Percentiles rank a stretch among this genome's conserved stretches.
phyloP scores from a whole-genome alignment of 306 rosid genomes.

The Delonix regia region DNA sequence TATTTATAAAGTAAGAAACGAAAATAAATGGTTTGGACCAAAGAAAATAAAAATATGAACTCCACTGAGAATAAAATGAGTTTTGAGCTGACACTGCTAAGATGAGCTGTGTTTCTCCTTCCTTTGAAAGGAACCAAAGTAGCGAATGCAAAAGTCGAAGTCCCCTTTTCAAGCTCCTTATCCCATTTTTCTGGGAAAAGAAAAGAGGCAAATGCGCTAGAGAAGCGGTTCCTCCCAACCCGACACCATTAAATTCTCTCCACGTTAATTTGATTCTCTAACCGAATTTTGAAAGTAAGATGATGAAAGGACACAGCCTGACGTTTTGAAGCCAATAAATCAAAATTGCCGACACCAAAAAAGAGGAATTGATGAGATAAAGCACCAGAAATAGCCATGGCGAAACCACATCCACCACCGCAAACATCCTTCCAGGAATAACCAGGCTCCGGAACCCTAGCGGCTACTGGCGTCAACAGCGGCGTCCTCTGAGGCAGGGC shows the following conservation, averaged over 20 bases:
- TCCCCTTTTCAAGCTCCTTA: slow-evolving; percentile 1
- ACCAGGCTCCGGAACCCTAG: slow-evolving; percentile 41
- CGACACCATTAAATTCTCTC: neutral
- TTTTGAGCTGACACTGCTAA: slow-evolving; percentile 16
- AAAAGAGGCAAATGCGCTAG: slow-evolving; percentile 5
- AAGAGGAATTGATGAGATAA: neutral
- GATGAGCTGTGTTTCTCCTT: neutral
- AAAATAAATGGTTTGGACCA: neutral
- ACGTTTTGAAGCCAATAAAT: neutral
- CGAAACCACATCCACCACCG: slow-evolving; percentile 87
- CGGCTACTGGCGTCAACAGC: slow-evolving; percentile 56
- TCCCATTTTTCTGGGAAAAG: slow-evolving; percentile 33
- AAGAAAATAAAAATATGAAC: neutral
- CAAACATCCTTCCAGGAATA: slow-evolving; percentile 63
- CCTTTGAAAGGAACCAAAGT: neutral
- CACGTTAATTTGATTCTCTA: neutral
- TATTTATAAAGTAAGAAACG: neutral
- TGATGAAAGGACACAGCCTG: neutral
- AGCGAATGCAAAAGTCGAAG: neutral
- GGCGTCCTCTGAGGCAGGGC: slow-evolving; percentile 79
- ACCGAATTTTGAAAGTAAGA: neutral
- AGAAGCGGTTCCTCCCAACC: neutral
- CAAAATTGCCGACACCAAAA: neutral
- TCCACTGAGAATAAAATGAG: neutral
- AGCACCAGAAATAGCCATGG: slow-evolving; percentile 77